phyloP scores from a whole-genome alignment of 2,329 filamentous ascomycete genomes.

The Xylariaceae sp. region DNA sequence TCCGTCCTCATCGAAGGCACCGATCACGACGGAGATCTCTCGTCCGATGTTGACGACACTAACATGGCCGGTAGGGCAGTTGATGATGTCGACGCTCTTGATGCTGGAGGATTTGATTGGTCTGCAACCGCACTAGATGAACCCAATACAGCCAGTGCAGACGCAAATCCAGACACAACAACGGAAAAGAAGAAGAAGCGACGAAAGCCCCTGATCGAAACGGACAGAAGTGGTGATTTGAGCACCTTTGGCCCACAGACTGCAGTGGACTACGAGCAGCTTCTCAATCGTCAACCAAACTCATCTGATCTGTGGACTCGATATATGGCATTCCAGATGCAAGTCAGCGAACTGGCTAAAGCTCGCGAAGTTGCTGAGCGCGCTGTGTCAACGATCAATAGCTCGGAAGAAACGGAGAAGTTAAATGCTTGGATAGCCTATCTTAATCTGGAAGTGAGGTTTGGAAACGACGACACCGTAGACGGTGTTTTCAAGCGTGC shows the following conservation, averaged over 20 bases:
- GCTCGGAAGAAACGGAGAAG: conserved; percentile 90
- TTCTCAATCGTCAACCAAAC: conserved; percentile 90
- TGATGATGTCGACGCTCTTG: conserved; percentile 61
- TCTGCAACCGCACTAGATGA: conserved; percentile 71
- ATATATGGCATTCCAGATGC: conserved; percentile 99
- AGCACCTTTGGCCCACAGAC: conserved; percentile 89
- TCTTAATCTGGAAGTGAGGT: conserved; percentile 92
- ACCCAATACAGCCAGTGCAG: conserved; percentile 56
- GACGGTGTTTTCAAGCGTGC: conserved; percentile 90
- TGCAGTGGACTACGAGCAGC: conserved; percentile 89
- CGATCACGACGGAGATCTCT: conserved; percentile 49
- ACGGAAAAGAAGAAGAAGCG: conserved; percentile 71
- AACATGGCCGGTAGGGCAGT: conserved; percentile 50
- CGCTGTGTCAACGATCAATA: conserved; percentile 88
- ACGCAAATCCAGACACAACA: conserved; percentile 50
- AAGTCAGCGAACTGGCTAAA: conserved; percentile 86
- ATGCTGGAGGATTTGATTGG: conserved; percentile 87
- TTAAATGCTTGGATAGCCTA: conserved; percentile 94
- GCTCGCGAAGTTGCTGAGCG: conserved; percentile 90
- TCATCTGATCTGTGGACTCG: conserved; percentile 93
- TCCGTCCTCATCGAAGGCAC: conserved; percentile 55
- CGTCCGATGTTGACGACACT: conserved; percentile 51
- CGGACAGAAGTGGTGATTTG: conserved; percentile 91
- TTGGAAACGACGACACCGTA: conserved; percentile 81
- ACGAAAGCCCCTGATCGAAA: conserved; percentile 77